These are phyloP conservation scores for Coemansia sp. DNA, from an alignment of 192 early-diverging fungal species.

Conservation along the genomic window DNA sequence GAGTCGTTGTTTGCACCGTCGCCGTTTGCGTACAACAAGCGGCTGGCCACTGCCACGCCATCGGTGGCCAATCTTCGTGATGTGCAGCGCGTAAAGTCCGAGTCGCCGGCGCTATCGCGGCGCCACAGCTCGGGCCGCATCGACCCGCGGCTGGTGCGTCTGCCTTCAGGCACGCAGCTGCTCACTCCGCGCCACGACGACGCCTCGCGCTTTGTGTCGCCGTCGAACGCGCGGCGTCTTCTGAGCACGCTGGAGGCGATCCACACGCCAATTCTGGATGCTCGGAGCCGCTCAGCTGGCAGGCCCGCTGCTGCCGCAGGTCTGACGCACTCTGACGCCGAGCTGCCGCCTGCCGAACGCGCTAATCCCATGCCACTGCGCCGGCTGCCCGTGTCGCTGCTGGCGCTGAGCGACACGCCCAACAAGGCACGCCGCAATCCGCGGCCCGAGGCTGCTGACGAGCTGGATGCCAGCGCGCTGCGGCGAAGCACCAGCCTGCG, in stretches of 20 bases:
- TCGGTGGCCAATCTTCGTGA: constrained; percentile 42
- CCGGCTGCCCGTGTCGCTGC: constrained; percentile 38
- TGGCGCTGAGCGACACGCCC: constrained; percentile 30
- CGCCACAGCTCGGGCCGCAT: constrained; percentile 32
- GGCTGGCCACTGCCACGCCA: constrained; percentile 35
- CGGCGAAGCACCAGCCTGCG: constrained; percentile 31
- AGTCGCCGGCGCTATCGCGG: constrained; percentile 27
- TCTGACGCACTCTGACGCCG: not conserved
- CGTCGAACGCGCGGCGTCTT: constrained; percentile 44
- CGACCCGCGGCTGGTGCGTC: constrained; percentile 9
- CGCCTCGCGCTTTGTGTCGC: constrained; percentile 18
- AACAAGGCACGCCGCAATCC: constrained; percentile 16
- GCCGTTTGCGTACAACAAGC: constrained; percentile 50
- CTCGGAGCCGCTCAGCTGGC: constrained; percentile 17
- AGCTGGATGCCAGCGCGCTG: constrained; percentile 13
- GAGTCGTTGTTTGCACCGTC: constrained; percentile 41
- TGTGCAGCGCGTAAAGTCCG: constrained; percentile 21
- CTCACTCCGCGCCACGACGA: constrained; percentile 1
- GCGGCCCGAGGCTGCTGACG: constrained; percentile 8
- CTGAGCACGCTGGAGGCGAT: constrained; percentile 36
- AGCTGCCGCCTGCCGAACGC: not conserved
- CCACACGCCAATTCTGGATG: constrained; percentile 40
- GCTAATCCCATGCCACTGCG: constrained; percentile 30
- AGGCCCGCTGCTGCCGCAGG: not conserved
- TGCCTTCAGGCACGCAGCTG: constrained; percentile 4